phyloP scores from a whole-genome alignment of 1,139 yeast genomes.

The Eremothecium sinecaudum region DNA sequence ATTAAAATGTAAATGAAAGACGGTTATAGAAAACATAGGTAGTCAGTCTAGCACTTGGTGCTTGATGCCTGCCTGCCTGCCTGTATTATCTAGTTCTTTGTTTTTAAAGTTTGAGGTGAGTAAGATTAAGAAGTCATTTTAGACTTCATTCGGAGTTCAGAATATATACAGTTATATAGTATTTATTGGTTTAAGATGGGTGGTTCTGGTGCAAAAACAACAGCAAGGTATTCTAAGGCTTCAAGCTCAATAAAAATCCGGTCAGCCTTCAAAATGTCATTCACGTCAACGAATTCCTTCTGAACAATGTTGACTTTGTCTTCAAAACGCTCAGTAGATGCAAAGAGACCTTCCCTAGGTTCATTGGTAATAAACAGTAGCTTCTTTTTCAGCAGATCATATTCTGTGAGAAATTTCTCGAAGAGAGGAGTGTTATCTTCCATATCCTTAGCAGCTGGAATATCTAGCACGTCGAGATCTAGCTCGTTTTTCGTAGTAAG shows the following conservation, averaged over 20 bases:
- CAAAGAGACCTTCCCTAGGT: constrained; percentile 27
- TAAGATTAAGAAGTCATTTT: no score
- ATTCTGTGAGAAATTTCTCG: constrained; percentile 48
- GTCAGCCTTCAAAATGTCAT: constrained; percentile 76
- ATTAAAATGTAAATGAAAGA: no score
- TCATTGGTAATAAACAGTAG: constrained; percentile 50
- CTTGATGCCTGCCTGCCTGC: no score
- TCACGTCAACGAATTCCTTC: constrained; percentile 73
- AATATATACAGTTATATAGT: no score
- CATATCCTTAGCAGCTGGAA: constrained; percentile 31
- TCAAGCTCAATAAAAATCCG: constrained; percentile 63
- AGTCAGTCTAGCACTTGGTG: no score
- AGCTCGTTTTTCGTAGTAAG: constrained; percentile 23
- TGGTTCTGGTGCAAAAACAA: constrained; percentile 14
- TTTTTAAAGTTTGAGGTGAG: no score
- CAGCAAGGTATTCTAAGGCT: constrained; percentile 52
- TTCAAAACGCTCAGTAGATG: constrained; percentile 36
- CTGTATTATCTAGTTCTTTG: no score
- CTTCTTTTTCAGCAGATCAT: constrained; percentile 45
- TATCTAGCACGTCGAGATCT: constrained; percentile 22
- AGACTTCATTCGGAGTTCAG: no score
- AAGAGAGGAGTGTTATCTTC: constrained; percentile 45
- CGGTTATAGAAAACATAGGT: no score
- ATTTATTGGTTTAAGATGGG: no score
- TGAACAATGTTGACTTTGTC: constrained; percentile 55